These are phyloP conservation scores for Annulohypoxylon stygium DNA, from an alignment of 495 filamentous ascomycete species.

Conservation along the genomic window DNA sequence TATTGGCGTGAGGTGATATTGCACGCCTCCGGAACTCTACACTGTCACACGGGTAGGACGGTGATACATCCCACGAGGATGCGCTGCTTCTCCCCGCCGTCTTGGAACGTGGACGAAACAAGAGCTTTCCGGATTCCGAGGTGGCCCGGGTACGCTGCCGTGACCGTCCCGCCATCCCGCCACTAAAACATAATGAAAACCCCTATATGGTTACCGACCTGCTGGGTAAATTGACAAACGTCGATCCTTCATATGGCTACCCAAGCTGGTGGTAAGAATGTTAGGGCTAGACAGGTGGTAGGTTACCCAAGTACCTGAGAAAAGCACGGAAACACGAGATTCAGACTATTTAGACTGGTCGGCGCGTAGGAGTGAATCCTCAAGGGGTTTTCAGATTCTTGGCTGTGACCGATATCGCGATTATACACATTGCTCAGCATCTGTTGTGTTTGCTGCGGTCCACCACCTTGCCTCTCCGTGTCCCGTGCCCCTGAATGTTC, in stretches of 20 bases:
- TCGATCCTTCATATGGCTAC: constrained; percentile 3
- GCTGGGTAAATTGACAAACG: constrained; percentile 1
- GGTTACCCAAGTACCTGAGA: neutral
- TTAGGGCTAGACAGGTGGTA: neutral
- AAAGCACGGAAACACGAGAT: neutral
- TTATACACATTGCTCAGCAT: constrained; percentile 28
- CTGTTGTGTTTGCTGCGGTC: constrained; percentile 26
- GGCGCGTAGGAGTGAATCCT: neutral
- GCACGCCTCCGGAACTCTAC: constrained; percentile 12
- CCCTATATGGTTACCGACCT: neutral
- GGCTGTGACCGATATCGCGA: constrained; percentile 17
- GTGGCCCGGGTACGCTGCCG: constrained; percentile 5
- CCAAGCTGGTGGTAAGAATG: constrained; percentile 3
- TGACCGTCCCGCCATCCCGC: neutral
- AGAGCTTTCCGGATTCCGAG: constrained; percentile 49
- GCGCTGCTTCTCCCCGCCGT: constrained; percentile 29
- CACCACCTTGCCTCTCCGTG: constrained; percentile 2
- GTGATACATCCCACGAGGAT: constrained; percentile 38
- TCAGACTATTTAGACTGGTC: neutral
- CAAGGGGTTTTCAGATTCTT: constrained; percentile 2
- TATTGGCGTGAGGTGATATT: neutral
- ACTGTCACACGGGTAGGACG: constrained; percentile 29
- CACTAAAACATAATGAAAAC: neutral
- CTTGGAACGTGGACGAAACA: constrained; percentile 42
- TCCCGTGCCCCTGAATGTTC: constrained; percentile 12